phyloP scores from a whole-genome alignment of 768 basidiomycete genomes.

The Nidula microcarpa region DNA sequence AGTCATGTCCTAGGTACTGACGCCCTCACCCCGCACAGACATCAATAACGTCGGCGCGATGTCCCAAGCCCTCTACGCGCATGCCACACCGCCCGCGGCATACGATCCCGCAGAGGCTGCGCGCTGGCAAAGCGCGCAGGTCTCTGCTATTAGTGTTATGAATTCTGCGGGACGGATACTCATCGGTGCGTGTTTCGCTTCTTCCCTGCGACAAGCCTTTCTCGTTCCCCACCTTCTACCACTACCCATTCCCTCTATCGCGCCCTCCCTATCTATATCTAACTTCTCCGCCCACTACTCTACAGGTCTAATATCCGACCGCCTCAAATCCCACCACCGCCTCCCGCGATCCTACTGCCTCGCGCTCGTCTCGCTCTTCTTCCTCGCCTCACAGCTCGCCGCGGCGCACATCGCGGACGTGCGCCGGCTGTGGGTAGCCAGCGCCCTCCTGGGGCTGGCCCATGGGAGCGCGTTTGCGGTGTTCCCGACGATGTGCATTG shows the following conservation, averaged over 20 bases:
- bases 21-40: slow-evolving; percentile 30
- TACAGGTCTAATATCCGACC: slow-evolving; percentile 69
- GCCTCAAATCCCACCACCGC: slow-evolving; percentile 48
- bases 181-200: slow-evolving; percentile 47
- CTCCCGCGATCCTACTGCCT: slow-evolving; percentile 69
- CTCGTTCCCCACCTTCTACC: no score
- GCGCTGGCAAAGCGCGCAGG: slow-evolving; percentile 80
- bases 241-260: background rate
- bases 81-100: slow-evolving; percentile 38
- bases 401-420: slow-evolving; percentile 56
- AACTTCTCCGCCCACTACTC: background rate
- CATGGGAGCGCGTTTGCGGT: slow-evolving; percentile 75
- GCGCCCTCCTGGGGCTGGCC: slow-evolving; percentile 52
- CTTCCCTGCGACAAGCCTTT: background rate
- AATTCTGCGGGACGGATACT: slow-evolving; percentile 78
- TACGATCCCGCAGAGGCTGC: slow-evolving; percentile 70
- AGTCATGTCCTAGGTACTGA: background rate
- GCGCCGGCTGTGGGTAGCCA: slow-evolving; percentile 60
- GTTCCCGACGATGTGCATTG: slow-evolving; percentile 72
- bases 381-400: slow-evolving; percentile 70
- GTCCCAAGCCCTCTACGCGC: slow-evolving; percentile 58
- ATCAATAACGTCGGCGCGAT: slow-evolving; percentile 89
- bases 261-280: background rate
- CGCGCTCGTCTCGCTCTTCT: slow-evolving; percentile 60
- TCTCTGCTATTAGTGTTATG: slow-evolving; percentile 76